Evolutionary conservation across 805 yeast genomes (phyloP), one percentile per base, ranked within the genome.

Genomic region (Kuraishia borneana): DNA sequence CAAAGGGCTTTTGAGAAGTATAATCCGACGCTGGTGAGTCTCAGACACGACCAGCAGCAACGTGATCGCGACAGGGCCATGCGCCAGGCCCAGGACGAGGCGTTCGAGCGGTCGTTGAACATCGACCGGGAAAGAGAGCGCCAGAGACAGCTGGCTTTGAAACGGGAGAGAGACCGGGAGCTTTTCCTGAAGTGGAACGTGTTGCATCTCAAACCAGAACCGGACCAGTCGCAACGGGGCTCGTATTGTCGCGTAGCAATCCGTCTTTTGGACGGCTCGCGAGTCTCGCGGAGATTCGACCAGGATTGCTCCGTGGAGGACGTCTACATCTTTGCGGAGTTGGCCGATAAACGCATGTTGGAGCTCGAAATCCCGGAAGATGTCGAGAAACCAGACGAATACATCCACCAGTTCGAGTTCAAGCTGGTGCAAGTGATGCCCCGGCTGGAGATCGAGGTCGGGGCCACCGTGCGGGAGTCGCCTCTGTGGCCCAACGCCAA

Each of bases 31-130:
- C 60, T 92, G 37, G 54, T 69, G 14, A 53, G 72, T 3, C 62
- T 88, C 14, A 65, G 88, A 30, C 59, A 68, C 3, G 88, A 80
- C 38, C 77, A 73, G 27, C 48, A 71, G 39, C 64, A 77, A 26
- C 70, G 76, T 39, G 56, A 65, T 9, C 29, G 7, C 18, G 30
- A 26, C 7, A 18, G 34, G n/a, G 18, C 16, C n/a, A 59, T 84
- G 22, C 66, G 83, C 34, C 66, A 68, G 39, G 78, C 79, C 45
- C 96, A 88, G 54, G 92, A 85, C 47, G 58, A 68, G 30, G 85
- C 92, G 16, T 87, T 76, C 56, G 76, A 78, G 47, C 69, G 69
- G 23, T 76, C 94, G 0, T 59, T 88, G 23, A 68, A 69, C 13
- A 64, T 71, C 23, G 97, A 88, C 56, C 66, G 76, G 36, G 63